phyloP scores from a whole-genome alignment of 371 early-diverging fungal genomes.

The Mucor plumbeus region DNA sequence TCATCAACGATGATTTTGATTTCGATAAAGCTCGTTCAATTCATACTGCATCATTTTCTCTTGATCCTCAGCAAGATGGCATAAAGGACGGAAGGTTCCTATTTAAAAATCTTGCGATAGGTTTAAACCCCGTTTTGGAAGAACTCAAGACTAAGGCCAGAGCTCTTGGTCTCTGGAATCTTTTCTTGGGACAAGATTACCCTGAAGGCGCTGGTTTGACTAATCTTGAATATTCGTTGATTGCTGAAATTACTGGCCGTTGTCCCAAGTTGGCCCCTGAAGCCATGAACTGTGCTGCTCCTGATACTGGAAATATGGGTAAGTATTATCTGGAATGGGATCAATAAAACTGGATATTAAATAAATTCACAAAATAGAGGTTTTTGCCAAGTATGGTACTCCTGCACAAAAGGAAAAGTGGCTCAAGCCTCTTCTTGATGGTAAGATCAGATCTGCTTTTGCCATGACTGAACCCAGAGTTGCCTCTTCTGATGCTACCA shows the following conservation, averaged over 20 bases:
- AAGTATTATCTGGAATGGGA: not conserved
- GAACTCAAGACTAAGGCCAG: conserved; percentile 87
- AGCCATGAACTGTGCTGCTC: conserved; percentile 92
- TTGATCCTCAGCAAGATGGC: conserved; percentile 72
- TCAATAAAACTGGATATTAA: not conserved
- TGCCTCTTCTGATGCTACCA: conserved; percentile 96
- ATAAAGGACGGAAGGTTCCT: conserved; percentile 81
- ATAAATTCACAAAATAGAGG: conserved; percentile 59
- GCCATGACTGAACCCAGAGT: conserved; percentile 97
- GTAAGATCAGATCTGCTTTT: conserved; percentile 94
- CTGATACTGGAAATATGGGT: conserved; percentile 97
- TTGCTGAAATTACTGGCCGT: conserved; percentile 91
- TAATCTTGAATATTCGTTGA: conserved; percentile 91
- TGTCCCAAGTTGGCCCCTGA: conserved; percentile 82
- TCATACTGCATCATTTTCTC: conserved; percentile 64
- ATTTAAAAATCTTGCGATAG: conserved; percentile 86
- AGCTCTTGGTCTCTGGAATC: conserved; percentile 93
- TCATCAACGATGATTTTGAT: conserved; percentile 56
- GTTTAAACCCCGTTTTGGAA: conserved; percentile 89
- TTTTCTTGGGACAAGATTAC: conserved; percentile 83
- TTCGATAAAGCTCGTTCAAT: conserved; percentile 84
- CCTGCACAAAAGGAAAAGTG: conserved; percentile 84
- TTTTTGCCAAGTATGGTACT: conserved; percentile 93
- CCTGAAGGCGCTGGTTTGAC: conserved; percentile 86
- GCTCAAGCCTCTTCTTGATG: conserved; percentile 86